Base-by-base conservation (phyloP, 768 basidiomycete species). In the Tubosaeta sp. region DNA sequence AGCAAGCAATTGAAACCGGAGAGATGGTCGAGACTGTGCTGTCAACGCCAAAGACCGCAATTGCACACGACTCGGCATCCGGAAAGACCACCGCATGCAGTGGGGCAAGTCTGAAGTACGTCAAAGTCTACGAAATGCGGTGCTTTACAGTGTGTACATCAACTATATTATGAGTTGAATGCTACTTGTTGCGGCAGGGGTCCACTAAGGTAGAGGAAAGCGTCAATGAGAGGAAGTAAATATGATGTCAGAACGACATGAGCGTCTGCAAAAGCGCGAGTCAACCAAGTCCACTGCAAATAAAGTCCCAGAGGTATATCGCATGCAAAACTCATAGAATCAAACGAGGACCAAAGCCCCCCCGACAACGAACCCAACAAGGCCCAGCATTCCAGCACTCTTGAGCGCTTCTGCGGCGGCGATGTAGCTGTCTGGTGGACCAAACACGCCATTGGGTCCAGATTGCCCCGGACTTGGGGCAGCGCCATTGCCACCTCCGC, bases 371-470 rank as follows among this genome's bases (percentile, higher is more conserved):
- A 77, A 63, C 5, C 74, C 79, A n/a, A 72, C 70, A 6, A 77
- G 41, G 7, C 73, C 69, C 14, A 80, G 72, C 38, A 79, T 51
- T 13, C 78, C 53, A 6, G 75, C 69, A 53, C 78, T 80, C 37
- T 72, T 72, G 35, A 84, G 71, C 1, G 73, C 68, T 3, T 71
- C 59, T 7, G 81, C 87, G 12, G 75, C 78, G 27, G 84, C 78
- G 55, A 82, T 83, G 69, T 83, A 88, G 48, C 73, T 66, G 60
- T 90, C 86, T 43, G 76, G 74, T 43, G 87, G 87, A n/a, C 87
- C 87, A 54, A 76, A 85, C 33, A 77, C 68, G 26, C 80, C 84
- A 51, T 61, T 63, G 2, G 60, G 16, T 39, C 68, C 76, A 17
- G 71, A 56, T 44, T 72, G 68, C 19, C 86, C 86, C 25, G 86